A percentile compares a stretch with the other conserved stretches of the same genome.
These are phyloP conservation scores for Blastomyces percursus DNA, from an alignment of 2,329 filamentous ascomycete species.

Conservation along the genomic window DNA sequence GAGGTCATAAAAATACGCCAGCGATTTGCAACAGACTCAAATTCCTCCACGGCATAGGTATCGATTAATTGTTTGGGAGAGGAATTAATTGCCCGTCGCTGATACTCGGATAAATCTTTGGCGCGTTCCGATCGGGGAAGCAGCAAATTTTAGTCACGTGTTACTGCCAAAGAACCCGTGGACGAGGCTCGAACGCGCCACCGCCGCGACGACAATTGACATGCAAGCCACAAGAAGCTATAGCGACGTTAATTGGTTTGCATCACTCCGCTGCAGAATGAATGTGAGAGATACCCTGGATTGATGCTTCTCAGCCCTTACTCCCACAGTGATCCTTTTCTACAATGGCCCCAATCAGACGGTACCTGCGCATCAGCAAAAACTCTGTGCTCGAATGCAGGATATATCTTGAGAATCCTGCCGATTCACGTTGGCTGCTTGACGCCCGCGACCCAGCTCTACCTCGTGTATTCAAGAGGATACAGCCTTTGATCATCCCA, in stretches of 20 bases:
- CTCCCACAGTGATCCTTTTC: background rate
- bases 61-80: background rate
- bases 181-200: too few relatives aligned
- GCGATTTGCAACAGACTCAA: background rate
- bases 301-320: background rate
- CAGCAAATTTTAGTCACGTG: too few relatives aligned
- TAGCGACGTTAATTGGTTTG: too few relatives aligned
- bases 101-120: too few relatives aligned
- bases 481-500: conserved; percentile 76
- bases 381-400: conserved; percentile 93
- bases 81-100: too few relatives aligned
- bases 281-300: background rate
- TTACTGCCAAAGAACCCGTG: background rate
- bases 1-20: background rate
- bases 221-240: background rate
- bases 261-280: too few relatives aligned
- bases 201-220: background rate
- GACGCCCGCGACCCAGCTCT: conserved; percentile 67
- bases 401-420: conserved; percentile 88
- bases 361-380: conserved; percentile 84
- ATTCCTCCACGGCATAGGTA: background rate
- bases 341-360: conserved; percentile 71
- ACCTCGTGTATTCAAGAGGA: conserved; percentile 69
- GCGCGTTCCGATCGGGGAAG: too few relatives aligned
- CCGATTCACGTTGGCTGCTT: conserved; percentile 72